A percentile compares a stretch with the other conserved stretches of the same genome.
Conservation (phyloP, 2,329 filamentous ascomycete species). For the Ilyonectria destructans region DNA sequence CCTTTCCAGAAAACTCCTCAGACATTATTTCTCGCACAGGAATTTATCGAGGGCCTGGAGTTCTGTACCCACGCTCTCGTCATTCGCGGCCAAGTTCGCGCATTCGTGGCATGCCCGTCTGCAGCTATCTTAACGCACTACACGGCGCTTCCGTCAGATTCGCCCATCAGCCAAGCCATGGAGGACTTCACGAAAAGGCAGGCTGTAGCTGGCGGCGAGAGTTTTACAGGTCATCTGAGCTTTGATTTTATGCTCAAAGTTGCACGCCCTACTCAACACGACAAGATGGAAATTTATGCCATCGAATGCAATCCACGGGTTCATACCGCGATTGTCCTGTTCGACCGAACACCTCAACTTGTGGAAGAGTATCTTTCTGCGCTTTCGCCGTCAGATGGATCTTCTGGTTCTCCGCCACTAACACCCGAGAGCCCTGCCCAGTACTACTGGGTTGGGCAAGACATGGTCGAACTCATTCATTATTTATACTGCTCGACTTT, state of each 20-base stretch:
- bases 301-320: constrained; percentile 82
- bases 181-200: constrained; percentile 75
- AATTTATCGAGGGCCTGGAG: constrained; percentile 75
- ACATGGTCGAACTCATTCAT: constrained; percentile 69
- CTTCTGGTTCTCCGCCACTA: constrained; percentile 32
- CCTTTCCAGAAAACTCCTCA: constrained; percentile 59
- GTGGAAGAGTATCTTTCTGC: constrained; percentile 68
- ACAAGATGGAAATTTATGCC: constrained; percentile 65
- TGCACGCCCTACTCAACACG: neutral
- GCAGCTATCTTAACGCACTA: constrained; percentile 78
- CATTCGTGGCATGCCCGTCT: constrained; percentile 78
- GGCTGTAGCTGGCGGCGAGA: constrained; percentile 63
- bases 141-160: constrained; percentile 68
- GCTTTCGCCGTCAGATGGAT: constrained; percentile 50
- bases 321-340: constrained; percentile 78
- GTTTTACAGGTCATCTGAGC: constrained; percentile 79
- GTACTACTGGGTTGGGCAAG: constrained; percentile 79
- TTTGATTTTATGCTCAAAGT: constrained; percentile 78
- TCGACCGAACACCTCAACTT: constrained; percentile 65
- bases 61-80: constrained; percentile 82
- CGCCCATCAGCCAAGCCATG: constrained; percentile 72
- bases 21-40: constrained; percentile 69
- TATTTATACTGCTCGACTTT: constrained; percentile 58
- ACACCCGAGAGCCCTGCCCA: constrained; percentile 44
- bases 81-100: constrained; percentile 75